Evolutionary conservation across 345 rosid species (phyloP).

Genomic region (Angophora floribunda): DNA sequence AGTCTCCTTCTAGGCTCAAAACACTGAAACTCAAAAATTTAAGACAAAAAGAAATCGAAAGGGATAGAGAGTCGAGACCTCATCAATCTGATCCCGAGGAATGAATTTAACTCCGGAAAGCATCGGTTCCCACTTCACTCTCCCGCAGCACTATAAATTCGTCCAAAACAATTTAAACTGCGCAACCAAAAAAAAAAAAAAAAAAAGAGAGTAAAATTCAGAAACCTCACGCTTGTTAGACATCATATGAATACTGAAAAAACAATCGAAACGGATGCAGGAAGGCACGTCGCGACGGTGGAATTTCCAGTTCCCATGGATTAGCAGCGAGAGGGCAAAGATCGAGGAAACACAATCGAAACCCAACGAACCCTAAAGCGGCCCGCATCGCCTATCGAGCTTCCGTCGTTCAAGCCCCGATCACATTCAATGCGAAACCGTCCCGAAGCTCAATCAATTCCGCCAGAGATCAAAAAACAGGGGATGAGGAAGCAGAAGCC

Average conservation of each 20-base stretch:
- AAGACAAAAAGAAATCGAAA: not conserved
- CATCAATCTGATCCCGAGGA: slow-evolving; percentile 54
- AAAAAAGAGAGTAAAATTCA: not conserved
- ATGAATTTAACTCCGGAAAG: slow-evolving; percentile 66
- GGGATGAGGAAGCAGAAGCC: not conserved
- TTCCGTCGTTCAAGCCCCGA: not conserved
- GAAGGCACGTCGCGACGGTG: not conserved
- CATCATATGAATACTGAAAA: not conserved
- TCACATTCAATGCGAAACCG: not conserved
- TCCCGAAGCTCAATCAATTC: not conserved
- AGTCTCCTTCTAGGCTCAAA: not conserved
- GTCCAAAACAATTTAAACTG: not conserved
- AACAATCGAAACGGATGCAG: not conserved
- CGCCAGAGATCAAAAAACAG: not conserved
- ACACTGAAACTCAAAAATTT: not conserved
- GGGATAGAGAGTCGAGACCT: not conserved
- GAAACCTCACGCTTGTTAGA: not conserved
- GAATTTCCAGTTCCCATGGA: not conserved
- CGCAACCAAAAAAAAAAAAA: not conserved
- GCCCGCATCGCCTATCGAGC: not conserved
- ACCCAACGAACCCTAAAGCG: not conserved
- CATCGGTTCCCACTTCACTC: slow-evolving; percentile 17
- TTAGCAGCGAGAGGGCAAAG: not conserved
- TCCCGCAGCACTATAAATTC: not conserved
- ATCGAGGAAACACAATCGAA: not conserved